Base-by-base conservation (phyloP, 192 early-diverging fungal species). In the Podila minutissima region DNA sequence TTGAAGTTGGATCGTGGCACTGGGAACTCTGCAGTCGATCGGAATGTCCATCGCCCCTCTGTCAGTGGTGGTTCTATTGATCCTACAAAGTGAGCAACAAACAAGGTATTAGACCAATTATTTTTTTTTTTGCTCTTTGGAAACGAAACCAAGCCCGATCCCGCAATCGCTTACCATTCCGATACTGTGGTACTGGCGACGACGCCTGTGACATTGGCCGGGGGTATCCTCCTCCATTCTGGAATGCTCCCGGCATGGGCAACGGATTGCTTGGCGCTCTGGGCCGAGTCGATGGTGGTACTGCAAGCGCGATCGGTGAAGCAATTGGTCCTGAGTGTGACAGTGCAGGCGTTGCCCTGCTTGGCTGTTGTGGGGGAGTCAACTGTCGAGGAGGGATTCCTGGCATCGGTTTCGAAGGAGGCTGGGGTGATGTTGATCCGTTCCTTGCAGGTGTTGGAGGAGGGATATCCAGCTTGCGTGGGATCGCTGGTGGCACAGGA, bases 21-120 rank as follows among this genome's bases (percentile, higher is more conserved):
- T 57, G 84, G 84, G 32, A 85, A 81, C n/a, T 83, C 81, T 58
- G 64, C n/a, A 0, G 84, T 64, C 15, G 64, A 41, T 49, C 74
- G 69, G 60, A 85, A 85, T 33, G 71, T 72, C 84, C 84, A 85
- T 46, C 81, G 72, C 15, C 84, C 84, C 62, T 85, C 84, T 55
- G 75, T 83, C 51, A 68, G 67, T 64, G 75, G 73, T 22, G 79
- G 84, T 60, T 85, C 84, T 63, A 72, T 46, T 55, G 49, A 48
- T 13, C 41, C 35, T 37, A 37, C 6, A 37, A 37, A 8, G 35
- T 37, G 35, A 69, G 59, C 60, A 48, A 46, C 71, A 49, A 28
- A 4, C 37, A 71, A 59, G 28, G 53, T 2, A 26, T 48, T 6
- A 33, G 29, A 53, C 31, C 8, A 15, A 22, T 2, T 33, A 20